Evolutionary conservation across 2,329 filamentous ascomycete genomes (phyloP), one percentile per base, ranked within the genome.

Genomic region (Fusarium piperis): DNA sequence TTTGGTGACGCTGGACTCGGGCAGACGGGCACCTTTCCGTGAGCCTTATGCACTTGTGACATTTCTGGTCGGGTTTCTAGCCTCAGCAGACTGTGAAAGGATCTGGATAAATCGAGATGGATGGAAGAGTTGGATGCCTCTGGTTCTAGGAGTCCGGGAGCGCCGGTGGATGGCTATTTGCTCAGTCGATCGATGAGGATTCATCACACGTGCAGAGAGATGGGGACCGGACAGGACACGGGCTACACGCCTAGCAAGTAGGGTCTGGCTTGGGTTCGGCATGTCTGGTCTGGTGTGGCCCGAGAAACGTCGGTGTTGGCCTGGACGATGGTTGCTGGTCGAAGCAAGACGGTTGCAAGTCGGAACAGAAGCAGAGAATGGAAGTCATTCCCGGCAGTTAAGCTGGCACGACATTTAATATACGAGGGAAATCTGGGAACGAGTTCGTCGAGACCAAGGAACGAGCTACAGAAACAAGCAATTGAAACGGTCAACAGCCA

Each of bases 151-250:
- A 39, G 30, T 18, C 48, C 69, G 69, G 70, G 15, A 60, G 69
- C 38, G 38, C 70, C 69, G 70, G 52, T 15, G 3, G 30, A 58
- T 36, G 41, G 41, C 55, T 41, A 41, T 64, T 65, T 63, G 20
- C 53, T 65, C 23, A 59, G 52, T 32, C 44, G 15, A 52, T 15
- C 41, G 11, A 51, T 16, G 52, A 58, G 41, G 36, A 32, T 59
- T 41, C 39, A 62, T 32, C 55, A 62, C 70, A 72, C 70, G 70
- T 72, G 70, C 62, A 60, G 46, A 70, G 46, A 70, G 39, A 53
- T 55, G 41, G 53, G 57, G 59, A 38, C 38, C 33, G 32, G 62
- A 70, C 65, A 70, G 59, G 69, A 39, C 60, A 65, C 65, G 39
- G 51, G 59, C 35, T 55, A 35, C 56, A 32, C 38, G 55, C 53